A percentile compares a stretch with the other conserved stretches of the same genome.
Evolutionary conservation across 495 filamentous ascomycete species (phyloP).

Genomic region (Penicillium bialowiezense): DNA sequence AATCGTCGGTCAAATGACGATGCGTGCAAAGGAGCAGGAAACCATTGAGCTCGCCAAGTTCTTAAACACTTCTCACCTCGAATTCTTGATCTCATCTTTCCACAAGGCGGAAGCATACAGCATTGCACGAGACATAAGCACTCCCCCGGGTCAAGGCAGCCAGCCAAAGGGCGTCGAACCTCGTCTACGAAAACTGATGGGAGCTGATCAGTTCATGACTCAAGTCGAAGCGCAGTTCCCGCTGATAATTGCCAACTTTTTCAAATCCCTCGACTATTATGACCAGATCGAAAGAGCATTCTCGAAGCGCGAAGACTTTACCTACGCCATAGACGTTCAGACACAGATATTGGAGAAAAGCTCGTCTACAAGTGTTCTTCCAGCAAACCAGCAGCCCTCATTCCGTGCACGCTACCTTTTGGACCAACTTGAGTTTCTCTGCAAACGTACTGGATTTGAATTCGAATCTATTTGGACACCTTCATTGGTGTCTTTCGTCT

Average conservation of each 20-base stretch:
- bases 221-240: slow-evolving; percentile 68
- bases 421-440: slow-evolving; percentile 72
- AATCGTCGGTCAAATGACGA: slow-evolving; percentile 75
- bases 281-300: slow-evolving; percentile 74
- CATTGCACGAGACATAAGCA: slow-evolving; percentile 72
- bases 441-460: slow-evolving; percentile 64
- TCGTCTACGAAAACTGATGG: slow-evolving; percentile 65
- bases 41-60: slow-evolving; percentile 53
- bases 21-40: slow-evolving; percentile 70
- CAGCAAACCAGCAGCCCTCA: slow-evolving; percentile 77
- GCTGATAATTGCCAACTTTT: slow-evolving; percentile 69
- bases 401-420: slow-evolving; percentile 75
- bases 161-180: slow-evolving; percentile 63
- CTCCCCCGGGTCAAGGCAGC: slow-evolving; percentile 48
- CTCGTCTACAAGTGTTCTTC: slow-evolving; percentile 56
- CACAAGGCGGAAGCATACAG: slow-evolving; percentile 80
- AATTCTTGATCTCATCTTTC: slow-evolving; percentile 68
- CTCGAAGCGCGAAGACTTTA: slow-evolving; percentile 57
- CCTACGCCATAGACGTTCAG: slow-evolving; percentile 59
- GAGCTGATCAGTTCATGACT: slow-evolving; percentile 57
- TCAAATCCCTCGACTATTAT: slow-evolving; percentile 67
- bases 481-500: slow-evolving; percentile 67
- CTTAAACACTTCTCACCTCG: slow-evolving; percentile 50
- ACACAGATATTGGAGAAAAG: slow-evolving; percentile 63
- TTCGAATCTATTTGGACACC: slow-evolving; percentile 71